Percentiles rank a stretch among this genome's conserved stretches.
phyloP scores from a whole-genome alignment of 2,329 filamentous ascomycete species.

The Knufia petricola region DNA sequence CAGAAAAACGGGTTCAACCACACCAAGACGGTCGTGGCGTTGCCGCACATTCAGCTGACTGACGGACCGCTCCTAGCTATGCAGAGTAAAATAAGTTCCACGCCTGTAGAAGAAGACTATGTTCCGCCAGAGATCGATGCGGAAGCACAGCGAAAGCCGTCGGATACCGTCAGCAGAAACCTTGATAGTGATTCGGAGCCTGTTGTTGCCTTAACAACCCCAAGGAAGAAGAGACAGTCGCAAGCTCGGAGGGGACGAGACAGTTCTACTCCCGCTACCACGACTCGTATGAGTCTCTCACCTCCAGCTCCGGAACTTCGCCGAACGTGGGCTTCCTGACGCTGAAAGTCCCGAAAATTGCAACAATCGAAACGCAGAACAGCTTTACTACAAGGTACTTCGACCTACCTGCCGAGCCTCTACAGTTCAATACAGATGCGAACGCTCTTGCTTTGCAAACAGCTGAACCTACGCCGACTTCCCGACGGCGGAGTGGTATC shows the following conservation, averaged over 20 bases:
- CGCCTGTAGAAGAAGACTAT: constrained; percentile 32
- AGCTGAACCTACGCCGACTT: constrained; percentile 14
- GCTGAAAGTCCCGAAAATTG: constrained; percentile 18
- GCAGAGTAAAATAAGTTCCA: constrained; percentile 41
- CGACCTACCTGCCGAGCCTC: constrained; percentile 14
- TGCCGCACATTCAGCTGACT: constrained; percentile 36
- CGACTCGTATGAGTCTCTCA: background rate
- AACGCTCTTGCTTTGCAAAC: constrained; percentile 17
- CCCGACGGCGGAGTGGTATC: constrained; percentile 6
- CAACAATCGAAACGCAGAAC: constrained; percentile 24
- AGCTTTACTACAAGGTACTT: constrained; percentile 19
- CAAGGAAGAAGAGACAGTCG: constrained; percentile 5
- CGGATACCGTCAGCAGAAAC: background rate
- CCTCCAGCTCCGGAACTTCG: constrained; percentile 4
- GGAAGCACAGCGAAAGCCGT: constrained; percentile 19
- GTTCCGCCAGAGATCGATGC: constrained; percentile 35
- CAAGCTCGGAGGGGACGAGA: background rate
- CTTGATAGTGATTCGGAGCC: background rate
- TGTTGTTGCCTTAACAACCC: background rate
- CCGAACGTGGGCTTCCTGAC: constrained; percentile 18
- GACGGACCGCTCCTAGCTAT: constrained; percentile 39
- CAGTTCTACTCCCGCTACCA: background rate
- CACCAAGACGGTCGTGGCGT: constrained; percentile 42
- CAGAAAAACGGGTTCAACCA: constrained; percentile 35
- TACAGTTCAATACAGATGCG: constrained; percentile 11